These are phyloP conservation scores for Phaffomyces thermotolerans DNA, from an alignment of 805 yeast genomes.

Conservation along the genomic window DNA sequence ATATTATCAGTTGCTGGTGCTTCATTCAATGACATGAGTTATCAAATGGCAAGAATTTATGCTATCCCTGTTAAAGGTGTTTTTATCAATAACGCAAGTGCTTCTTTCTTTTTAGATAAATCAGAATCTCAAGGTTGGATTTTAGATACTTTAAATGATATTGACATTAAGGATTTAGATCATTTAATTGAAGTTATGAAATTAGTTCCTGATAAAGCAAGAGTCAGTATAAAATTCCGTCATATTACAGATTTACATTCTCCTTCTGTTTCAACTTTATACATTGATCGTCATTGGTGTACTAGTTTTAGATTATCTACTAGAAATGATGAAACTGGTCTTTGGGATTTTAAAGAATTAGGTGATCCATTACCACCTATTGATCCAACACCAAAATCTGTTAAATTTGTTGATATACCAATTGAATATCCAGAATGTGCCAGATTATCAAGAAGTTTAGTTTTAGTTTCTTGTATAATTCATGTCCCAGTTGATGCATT, in stretches of 20 bases:
- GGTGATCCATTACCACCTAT: conserved; percentile 53
- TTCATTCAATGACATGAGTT: conserved; percentile 75
- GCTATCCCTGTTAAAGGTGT: conserved; percentile 85
- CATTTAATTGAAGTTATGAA: conserved; percentile 74
- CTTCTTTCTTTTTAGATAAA: conserved; percentile 58
- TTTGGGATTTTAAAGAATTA: conserved; percentile 48
- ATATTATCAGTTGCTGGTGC: conserved; percentile 84
- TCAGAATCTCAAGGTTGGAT: conserved; percentile 73
- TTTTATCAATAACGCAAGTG: conserved; percentile 67
- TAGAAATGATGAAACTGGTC: conserved; percentile 48
- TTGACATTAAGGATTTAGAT: conserved; percentile 66
- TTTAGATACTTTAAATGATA: conserved; percentile 68
- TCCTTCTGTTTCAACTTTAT: conserved; percentile 55
- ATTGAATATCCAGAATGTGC: conserved; percentile 46
- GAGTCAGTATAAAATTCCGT: conserved; percentile 64
- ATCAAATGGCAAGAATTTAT: conserved; percentile 81
- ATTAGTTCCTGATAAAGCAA: conserved; percentile 64
- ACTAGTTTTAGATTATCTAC: conserved; percentile 62
- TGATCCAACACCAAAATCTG: conserved; percentile 47
- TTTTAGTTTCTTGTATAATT: conserved; percentile 54
- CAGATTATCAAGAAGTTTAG: conserved; percentile 58
- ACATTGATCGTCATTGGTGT: conserved; percentile 82
- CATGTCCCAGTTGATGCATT: conserved; percentile 75
- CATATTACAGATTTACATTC: conserved; percentile 79
- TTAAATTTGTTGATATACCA: conserved; percentile 66